These are phyloP conservation scores for Gossypium schwendimanii DNA, from an alignment of 441 rosid genomes.

Conservation along the genomic window DNA sequence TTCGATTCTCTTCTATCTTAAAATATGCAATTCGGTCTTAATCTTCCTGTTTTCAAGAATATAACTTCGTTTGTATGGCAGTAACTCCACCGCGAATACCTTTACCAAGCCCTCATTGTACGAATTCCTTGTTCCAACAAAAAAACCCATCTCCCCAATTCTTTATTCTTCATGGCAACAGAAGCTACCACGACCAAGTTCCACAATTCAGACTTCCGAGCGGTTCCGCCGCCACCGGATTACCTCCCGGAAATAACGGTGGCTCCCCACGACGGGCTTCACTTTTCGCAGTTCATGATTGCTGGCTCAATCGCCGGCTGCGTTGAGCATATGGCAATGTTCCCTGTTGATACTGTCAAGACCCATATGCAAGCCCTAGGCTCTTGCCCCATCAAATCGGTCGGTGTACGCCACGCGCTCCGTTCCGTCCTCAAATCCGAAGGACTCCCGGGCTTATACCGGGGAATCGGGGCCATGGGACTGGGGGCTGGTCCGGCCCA, in stretches of 20 bases:
- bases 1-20: neutral
- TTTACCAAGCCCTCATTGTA: neutral
- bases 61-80: constrained; percentile 3
- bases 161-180: constrained; percentile 47
- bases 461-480: constrained; percentile 91
- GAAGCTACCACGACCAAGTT: constrained; percentile 60
- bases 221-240: constrained; percentile 33
- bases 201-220: constrained; percentile 55
- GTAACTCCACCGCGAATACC: neutral
- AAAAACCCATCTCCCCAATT: neutral
- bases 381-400: constrained; percentile 65
- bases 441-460: constrained; percentile 58
- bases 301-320: constrained; percentile 89
- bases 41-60: neutral
- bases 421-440: constrained; percentile 55
- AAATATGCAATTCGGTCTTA: neutral
- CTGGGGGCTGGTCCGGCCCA: constrained; percentile 96
- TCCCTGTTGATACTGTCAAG: constrained; percentile 79
- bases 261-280: constrained; percentile 56
- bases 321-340: constrained; percentile 93
- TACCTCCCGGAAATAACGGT: constrained; percentile 32
- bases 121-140: neutral
- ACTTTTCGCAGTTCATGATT: constrained; percentile 80
- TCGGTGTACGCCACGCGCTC: constrained; percentile 57
- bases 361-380: constrained; percentile 77